Percentiles rank a stretch among this genome's conserved stretches.
These are phyloP conservation scores for Cutaneotrichosporon sp. DNA, from an alignment of 1,284 basidiomycete genomes.

Conservation along the genomic window DNA sequence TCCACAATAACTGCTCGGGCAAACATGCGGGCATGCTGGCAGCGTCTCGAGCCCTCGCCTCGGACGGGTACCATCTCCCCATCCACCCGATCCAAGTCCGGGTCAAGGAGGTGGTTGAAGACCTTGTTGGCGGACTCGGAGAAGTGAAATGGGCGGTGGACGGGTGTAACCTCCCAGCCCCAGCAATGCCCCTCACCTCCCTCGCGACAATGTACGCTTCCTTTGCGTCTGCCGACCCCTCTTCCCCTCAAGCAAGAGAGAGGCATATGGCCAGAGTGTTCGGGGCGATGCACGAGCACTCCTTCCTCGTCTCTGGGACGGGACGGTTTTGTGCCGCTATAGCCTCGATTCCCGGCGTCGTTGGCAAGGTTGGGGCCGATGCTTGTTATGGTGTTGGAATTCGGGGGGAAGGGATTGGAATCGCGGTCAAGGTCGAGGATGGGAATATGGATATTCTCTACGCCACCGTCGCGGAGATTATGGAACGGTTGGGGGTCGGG, in stretches of 20 bases:
- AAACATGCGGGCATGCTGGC: constrained; percentile 13
- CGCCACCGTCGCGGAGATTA: constrained; percentile 9
- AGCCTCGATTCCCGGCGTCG: background rate
- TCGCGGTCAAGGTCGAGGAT: constrained; percentile 17
- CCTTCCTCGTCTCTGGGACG: background rate
- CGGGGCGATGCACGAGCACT: background rate
- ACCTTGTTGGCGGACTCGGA: background rate
- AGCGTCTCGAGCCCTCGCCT: background rate
- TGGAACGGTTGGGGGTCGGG: constrained; percentile 11
- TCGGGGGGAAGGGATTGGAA: background rate
- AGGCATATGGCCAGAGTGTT: constrained; percentile 7
- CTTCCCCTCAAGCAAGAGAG: background rate
- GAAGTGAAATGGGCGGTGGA: constrained; percentile 11
- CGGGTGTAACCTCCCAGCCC: constrained; percentile 19
- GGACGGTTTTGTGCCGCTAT: constrained; percentile 10
- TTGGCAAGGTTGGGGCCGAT: constrained; percentile 15
- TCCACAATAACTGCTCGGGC: constrained; percentile 15
- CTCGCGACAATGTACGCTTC: constrained; percentile 11
- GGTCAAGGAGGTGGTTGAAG: background rate
- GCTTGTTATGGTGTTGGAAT: constrained; percentile 11
- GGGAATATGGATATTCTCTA: constrained; percentile 10
- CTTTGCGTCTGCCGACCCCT: constrained; percentile 2
- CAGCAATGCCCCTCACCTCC: constrained; percentile 10
- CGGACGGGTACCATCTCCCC: constrained; percentile 3
- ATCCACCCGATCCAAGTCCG: constrained; percentile 1